A percentile compares a stretch with the other conserved stretches of the same genome.
Conservation (phyloP, 148 eudicot species). For the Rhododendron vialii region DNA sequence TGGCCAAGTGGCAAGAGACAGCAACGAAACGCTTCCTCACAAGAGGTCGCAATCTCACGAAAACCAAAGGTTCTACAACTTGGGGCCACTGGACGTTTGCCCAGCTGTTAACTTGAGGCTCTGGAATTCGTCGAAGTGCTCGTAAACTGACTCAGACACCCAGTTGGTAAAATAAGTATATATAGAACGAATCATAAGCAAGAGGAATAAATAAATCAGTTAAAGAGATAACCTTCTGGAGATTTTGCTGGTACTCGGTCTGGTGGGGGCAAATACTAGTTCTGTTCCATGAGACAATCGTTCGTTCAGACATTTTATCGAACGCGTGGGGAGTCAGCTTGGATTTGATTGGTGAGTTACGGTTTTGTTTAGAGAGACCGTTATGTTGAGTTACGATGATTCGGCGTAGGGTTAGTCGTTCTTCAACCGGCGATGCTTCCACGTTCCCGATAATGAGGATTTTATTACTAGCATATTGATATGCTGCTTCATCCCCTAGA, state of each 20-base stretch:
- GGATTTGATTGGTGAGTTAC: slow-evolving; percentile 8
- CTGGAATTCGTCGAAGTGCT: too few species aligned
- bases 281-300: slow-evolving; percentile 40
- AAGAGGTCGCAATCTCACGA: too few species aligned
- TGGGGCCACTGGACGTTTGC: too few species aligned
- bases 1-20: too few species aligned
- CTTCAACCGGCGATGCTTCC: slow-evolving; percentile 22
- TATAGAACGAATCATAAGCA: neutral
- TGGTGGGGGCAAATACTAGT: neutral
- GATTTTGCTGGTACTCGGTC: too few species aligned
- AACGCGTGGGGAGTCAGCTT: slow-evolving; percentile 36
- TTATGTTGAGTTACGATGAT: neutral
- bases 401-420: neutral
- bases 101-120: too few species aligned
- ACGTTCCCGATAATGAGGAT: neutral
- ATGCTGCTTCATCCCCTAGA: too few species aligned
- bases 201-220: neutral
- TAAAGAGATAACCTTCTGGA: neutral
- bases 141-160: too few species aligned
- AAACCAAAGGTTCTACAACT: too few species aligned
- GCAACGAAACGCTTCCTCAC: neutral
- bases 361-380: slow-evolving; percentile 22
- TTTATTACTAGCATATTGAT: neutral
- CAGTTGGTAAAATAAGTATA: too few species aligned
- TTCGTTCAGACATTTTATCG: slow-evolving; percentile 39